A percentile compares a stretch with the other conserved stretches of the same genome.
phyloP scores from a whole-genome alignment of 495 filamentous ascomycete species.

The Penicillium tannophilum region DNA sequence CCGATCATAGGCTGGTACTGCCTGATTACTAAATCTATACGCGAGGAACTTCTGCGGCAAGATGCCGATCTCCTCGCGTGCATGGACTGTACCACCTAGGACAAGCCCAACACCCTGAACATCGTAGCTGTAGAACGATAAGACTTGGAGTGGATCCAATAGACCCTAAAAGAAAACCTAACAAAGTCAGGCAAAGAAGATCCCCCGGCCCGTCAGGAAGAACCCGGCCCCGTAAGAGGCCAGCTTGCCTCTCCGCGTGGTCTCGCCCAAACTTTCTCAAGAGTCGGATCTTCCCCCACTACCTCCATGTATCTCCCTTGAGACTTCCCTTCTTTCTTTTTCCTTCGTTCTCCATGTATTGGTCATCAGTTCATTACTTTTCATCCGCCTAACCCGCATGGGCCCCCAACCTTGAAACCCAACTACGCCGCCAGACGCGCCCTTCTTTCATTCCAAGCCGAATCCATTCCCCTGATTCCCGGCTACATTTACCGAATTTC shows the following conservation, averaged over 20 bases:
- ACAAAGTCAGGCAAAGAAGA: neutral
- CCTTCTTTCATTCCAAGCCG: slow-evolving; percentile 7
- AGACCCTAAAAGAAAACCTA: neutral
- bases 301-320: slow-evolving; percentile 14
- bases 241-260: slow-evolving; percentile 38
- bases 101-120: neutral
- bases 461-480: neutral
- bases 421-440: slow-evolving; percentile 2
- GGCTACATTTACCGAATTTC: neutral
- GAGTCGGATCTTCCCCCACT: slow-evolving; percentile 9
- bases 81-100: slow-evolving; percentile 6
- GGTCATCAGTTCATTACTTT: slow-evolving; percentile 11
- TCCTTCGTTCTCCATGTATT: slow-evolving; percentile 20
- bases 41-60: neutral
- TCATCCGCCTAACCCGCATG: slow-evolving; percentile 1
- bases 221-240: slow-evolving; percentile 28
- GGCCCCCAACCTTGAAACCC: neutral
- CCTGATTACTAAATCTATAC: neutral
- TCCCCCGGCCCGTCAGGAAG: neutral
- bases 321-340: slow-evolving; percentile 11
- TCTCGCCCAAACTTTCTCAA: slow-evolving; percentile 10
- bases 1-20: neutral
- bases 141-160: neutral
- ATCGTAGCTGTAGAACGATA: neutral
- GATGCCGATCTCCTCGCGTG: slow-evolving; percentile 5